These are phyloP conservation scores for Uromyces viciae-fabae DNA, from an alignment of 1,284 basidiomycete species.

Conservation along the genomic window DNA sequence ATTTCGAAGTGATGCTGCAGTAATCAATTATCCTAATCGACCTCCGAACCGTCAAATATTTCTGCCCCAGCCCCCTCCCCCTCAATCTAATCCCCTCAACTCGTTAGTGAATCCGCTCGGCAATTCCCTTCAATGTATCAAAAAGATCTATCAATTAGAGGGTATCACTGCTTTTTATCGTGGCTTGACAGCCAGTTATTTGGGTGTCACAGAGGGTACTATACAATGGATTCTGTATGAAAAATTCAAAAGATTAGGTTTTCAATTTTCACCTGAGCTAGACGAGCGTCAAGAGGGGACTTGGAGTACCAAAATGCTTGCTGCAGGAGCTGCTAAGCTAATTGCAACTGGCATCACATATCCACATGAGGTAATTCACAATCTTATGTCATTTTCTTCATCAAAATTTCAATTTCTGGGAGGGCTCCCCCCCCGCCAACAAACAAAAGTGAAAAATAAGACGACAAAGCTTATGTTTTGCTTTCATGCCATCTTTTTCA, in stretches of 20 bases:
- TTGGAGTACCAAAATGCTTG: slow-evolving; percentile 78
- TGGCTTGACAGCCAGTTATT: slow-evolving; percentile 86
- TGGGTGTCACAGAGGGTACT: slow-evolving; percentile 92
- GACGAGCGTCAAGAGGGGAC: slow-evolving; percentile 51
- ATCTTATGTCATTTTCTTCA: no score
- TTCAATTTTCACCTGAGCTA: neutral
- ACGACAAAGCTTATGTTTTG: slow-evolving; percentile 3
- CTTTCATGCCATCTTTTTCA: neutral
- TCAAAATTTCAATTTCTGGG: slow-evolving; percentile 71
- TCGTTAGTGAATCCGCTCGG: slow-evolving; percentile 14
- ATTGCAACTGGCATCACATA: slow-evolving; percentile 91
- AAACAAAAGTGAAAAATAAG: slow-evolving; percentile 82
- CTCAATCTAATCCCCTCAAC: slow-evolving; percentile 19
- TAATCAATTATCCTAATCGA: neutral
- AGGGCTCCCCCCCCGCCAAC: slow-evolving; percentile 85
- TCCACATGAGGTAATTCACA: slow-evolving; percentile 83
- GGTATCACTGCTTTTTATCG: slow-evolving; percentile 88
- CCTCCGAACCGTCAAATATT: slow-evolving; percentile 2
- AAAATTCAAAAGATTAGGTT: slow-evolving; percentile 62
- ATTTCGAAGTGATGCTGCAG: neutral
- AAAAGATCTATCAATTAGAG: slow-evolving; percentile 70
- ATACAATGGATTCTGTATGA: slow-evolving; percentile 99
- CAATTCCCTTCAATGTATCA: slow-evolving; percentile 63
- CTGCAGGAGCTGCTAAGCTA: slow-evolving; percentile 88
- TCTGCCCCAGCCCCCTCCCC: neutral